These are phyloP conservation scores for Condylostoma magnum DNA, from an alignment of 169 alveolate species.

Conservation along the genomic window DNA sequence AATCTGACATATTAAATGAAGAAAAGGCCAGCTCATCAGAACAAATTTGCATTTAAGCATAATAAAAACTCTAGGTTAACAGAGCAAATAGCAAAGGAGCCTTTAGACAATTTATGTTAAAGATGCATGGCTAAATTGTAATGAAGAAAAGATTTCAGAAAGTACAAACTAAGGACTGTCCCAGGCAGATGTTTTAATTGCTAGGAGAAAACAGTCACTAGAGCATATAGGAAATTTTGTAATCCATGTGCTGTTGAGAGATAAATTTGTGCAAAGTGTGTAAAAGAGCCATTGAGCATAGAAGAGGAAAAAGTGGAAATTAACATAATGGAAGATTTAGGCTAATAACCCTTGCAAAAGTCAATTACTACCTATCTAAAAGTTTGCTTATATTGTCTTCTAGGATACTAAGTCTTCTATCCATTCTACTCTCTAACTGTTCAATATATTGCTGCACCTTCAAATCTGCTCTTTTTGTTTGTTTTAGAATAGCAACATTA, in stretches of 20 bases:
- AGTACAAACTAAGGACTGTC: conserved; percentile 58
- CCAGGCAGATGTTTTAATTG: conserved; percentile 60
- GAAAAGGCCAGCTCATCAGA: conserved; percentile 42
- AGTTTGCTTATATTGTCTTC: too few relatives aligned
- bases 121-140: conserved; percentile 52
- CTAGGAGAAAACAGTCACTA: conserved; percentile 46
- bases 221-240: conserved; percentile 64
- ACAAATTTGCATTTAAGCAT: conserved; percentile 53
- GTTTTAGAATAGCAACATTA: too few relatives aligned
- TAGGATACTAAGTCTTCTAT: too few relatives aligned
- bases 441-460: too few relatives aligned
- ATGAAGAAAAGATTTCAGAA: conserved; percentile 60
- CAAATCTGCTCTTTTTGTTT: too few relatives aligned
- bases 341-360: too few relatives aligned
- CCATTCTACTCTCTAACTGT: too few relatives aligned
- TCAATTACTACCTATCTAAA: too few relatives aligned
- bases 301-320: conserved; percentile 37
- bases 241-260: conserved; percentile 53
- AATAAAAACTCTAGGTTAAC: conserved; percentile 56
- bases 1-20: too few relatives aligned
- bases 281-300: conserved; percentile 57
- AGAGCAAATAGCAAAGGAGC: conserved; percentile 47
- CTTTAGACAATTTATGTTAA: conserved; percentile 56
- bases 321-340: conserved; percentile 29
- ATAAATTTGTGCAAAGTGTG: conserved; percentile 59